A percentile compares a stretch with the other conserved stretches of the same genome.
Evolutionary conservation across 2,329 filamentous ascomycete genomes (phyloP).

Genomic region (Pseudocercospora eumusae): DNA sequence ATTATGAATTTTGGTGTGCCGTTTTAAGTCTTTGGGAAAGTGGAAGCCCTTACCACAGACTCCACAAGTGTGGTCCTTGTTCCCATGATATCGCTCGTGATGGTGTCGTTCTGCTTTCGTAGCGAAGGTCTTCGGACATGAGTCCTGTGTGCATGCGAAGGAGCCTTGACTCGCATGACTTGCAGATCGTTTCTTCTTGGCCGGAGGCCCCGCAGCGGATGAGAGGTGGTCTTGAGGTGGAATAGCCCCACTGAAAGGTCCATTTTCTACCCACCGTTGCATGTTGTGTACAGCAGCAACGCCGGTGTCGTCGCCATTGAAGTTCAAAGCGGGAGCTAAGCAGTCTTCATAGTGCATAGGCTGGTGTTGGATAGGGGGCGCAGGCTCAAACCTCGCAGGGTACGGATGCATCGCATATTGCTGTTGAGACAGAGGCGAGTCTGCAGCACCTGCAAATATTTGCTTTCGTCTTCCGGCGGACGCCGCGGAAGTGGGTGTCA

Average conservation of each 20-base stretch:
- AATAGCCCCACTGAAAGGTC: neutral
- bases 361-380: neutral
- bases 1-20: constrained; percentile 13
- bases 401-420: neutral
- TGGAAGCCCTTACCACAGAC: constrained; percentile 6
- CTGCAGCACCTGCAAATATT: neutral
- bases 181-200: neutral
- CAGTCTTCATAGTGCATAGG: neutral
- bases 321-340: neutral
- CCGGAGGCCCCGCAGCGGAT: neutral
- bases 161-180: neutral
- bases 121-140: neutral
- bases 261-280: neutral
- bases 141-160: constrained; percentile 8
- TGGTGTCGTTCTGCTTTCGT: constrained; percentile 9
- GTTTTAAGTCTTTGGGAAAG: constrained; percentile 12
- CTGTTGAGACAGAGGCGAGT: neutral
- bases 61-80: neutral
- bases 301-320: neutral
- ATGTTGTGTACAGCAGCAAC: neutral
- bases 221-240: neutral
- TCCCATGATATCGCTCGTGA: constrained; percentile 14
- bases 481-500: neutral
- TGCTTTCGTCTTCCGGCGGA: neutral
- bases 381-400: neutral